These are phyloP conservation scores for Oenanthe javanica DNA, from an alignment of 140 eudicot genomes.

Conservation along the genomic window DNA sequence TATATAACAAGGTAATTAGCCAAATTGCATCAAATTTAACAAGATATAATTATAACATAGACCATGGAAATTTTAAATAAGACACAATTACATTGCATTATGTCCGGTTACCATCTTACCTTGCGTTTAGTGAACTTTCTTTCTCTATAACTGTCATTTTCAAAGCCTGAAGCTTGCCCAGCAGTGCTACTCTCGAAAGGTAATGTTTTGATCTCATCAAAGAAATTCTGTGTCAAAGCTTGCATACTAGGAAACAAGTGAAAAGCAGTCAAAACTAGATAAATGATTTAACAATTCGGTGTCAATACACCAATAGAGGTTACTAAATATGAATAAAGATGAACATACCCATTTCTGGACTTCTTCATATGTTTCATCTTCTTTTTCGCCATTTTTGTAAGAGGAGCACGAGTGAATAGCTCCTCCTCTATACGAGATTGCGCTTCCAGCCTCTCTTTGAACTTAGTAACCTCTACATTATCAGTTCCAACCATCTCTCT, in stretches of 20 bases:
- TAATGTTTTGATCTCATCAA: conserved; percentile 54
- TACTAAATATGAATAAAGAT: not conserved
- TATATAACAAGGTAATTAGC: not conserved
- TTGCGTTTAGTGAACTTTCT: conserved; percentile 55
- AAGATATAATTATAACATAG: not conserved
- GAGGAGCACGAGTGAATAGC: conserved; percentile 68
- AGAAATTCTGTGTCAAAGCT: conserved; percentile 61
- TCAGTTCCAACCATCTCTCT: conserved; percentile 61
- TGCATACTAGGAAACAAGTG: conserved; percentile 36
- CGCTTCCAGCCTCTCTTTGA: conserved; percentile 50
- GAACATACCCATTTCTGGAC: conserved; percentile 63
- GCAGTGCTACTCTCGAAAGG: conserved; percentile 44
- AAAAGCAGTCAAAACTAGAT: conserved; percentile 14
- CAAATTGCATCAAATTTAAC: not conserved
- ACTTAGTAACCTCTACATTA: conserved; percentile 46
- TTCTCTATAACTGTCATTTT: conserved; percentile 30
- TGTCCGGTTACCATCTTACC: conserved; percentile 31
- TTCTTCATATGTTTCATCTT: conserved; percentile 45
- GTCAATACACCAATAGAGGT: not conserved
- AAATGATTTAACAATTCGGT: not conserved
- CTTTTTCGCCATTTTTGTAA: conserved; percentile 59
- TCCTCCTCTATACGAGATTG: conserved; percentile 82
- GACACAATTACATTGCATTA: not conserved
- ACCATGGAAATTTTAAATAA: not conserved
- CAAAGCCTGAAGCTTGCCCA: conserved; percentile 34